Percentiles rank a stretch among this genome's conserved stretches.
Conservation (phyloP, 2,329 filamentous ascomycete species). For the Aspergillus glaucus region DNA sequence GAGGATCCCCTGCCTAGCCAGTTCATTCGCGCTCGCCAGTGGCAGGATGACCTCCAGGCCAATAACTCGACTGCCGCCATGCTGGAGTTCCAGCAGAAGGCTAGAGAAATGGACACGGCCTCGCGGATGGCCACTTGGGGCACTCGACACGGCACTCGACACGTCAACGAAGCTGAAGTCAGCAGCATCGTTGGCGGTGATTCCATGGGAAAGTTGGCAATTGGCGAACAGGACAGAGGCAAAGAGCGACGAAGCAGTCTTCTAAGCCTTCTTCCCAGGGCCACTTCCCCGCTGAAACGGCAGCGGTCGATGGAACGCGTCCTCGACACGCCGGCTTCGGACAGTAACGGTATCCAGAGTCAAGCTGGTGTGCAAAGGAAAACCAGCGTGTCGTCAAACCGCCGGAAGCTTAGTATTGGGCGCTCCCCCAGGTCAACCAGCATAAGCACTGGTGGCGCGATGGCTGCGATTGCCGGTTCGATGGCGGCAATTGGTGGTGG, state of each 20-base stretch:
- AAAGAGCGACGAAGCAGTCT: constrained; percentile 43
- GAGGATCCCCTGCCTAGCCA: constrained; percentile 30
- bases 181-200: constrained; percentile 40
- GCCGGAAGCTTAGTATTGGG: constrained; percentile 34
- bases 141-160: constrained; percentile 45
- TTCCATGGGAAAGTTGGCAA: constrained; percentile 38
- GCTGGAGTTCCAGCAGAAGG: constrained; percentile 44
- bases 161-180: constrained; percentile 47
- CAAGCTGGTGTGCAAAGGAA: constrained; percentile 19
- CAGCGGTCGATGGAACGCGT: constrained; percentile 26
- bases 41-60: constrained; percentile 44
- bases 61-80: constrained; percentile 51
- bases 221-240: constrained; percentile 24
- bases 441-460: constrained; percentile 34
- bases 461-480: constrained; percentile 41
- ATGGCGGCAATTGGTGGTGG: constrained; percentile 44
- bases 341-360: constrained; percentile 18
- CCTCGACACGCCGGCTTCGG: constrained; percentile 17
- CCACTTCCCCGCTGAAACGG: constrained; percentile 43
- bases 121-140: constrained; percentile 53
- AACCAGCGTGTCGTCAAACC: constrained; percentile 25
- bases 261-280: constrained; percentile 36
- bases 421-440: constrained; percentile 33
- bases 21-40: constrained; percentile 39
- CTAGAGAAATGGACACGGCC: constrained; percentile 47